These are phyloP conservation scores for Sugiyamaella paludigena DNA, from an alignment of 1,139 yeast species.

Conservation along the genomic window DNA sequence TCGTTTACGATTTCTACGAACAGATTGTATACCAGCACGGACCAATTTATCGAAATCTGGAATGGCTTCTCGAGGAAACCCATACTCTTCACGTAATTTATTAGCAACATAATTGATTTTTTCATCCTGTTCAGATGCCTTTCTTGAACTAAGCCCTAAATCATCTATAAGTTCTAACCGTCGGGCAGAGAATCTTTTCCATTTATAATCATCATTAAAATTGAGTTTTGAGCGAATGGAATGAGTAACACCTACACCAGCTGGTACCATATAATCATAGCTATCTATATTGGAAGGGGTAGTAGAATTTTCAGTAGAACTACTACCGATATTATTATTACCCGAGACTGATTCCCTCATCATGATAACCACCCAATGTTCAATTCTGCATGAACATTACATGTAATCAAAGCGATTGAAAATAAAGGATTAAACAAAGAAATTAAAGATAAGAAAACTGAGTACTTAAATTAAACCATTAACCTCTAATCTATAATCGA, in stretches of 20 bases:
- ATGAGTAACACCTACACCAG: slow-evolving; percentile 48
- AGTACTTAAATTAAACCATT: too few relatives aligned
- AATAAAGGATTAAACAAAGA: too few relatives aligned
- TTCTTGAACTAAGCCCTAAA: slow-evolving; percentile 67
- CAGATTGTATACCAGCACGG: slow-evolving; percentile 87
- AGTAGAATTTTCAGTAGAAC: too few relatives aligned
- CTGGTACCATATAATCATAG: slow-evolving; percentile 5
- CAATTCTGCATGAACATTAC: too few relatives aligned
- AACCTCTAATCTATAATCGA: too few relatives aligned
- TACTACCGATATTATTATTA: too few relatives aligned
- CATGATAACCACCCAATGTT: too few relatives aligned
- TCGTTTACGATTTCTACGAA: slow-evolving; percentile 63
- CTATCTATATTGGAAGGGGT: too few relatives aligned
- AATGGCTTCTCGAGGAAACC: slow-evolving; percentile 55
- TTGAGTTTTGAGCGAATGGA: slow-evolving; percentile 68
- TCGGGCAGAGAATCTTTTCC: slow-evolving; percentile 89
- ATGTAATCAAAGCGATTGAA: too few relatives aligned
- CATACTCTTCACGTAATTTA: slow-evolving; percentile 70
- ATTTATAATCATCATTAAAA: slow-evolving; percentile 73
- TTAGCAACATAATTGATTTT: slow-evolving; percentile 76
- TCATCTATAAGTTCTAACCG: slow-evolving; percentile 84
- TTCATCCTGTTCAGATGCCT: slow-evolving; percentile 90
- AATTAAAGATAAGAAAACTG: too few relatives aligned
- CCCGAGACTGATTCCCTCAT: too few relatives aligned
- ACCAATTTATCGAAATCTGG: slow-evolving; percentile 85